These are phyloP conservation scores for Gnomoniopsis smithogilvyi DNA, from an alignment of 2,329 filamentous ascomycete species.

Conservation along the genomic window DNA sequence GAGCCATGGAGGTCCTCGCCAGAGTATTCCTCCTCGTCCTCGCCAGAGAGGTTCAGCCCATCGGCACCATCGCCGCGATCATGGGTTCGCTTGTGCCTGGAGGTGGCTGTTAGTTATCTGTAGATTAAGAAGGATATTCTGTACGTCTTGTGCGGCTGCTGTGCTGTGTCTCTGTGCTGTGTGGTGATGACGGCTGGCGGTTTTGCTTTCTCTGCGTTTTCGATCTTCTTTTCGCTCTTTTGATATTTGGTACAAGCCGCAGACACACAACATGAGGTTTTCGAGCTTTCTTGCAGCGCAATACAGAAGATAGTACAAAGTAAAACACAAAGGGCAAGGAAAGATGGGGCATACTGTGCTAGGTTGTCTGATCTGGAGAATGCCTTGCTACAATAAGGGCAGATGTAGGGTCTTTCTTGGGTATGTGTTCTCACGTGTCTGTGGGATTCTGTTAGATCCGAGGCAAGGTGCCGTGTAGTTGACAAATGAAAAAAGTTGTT, in stretches of 20 bases:
- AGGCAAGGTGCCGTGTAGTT: conserved; percentile 32
- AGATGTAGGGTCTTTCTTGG: conserved; percentile 97
- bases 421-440: conserved; percentile 99
- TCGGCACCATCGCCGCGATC: conserved; percentile 63
- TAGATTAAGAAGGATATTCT: conserved; percentile 10
- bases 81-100: conserved; percentile 79
- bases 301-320: conserved; percentile 29
- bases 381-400: conserved; percentile 96
- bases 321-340: conserved; percentile 27
- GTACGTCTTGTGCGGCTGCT: conserved; percentile 28
- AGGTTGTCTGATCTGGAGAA: conserved; percentile 99
- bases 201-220: conserved; percentile 25
- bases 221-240: conserved; percentile 22
- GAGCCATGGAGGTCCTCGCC: conserved; percentile 83
- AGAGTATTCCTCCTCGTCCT: conserved; percentile 78
- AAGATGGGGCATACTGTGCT: conserved; percentile 72
- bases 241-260: conserved; percentile 30
- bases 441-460: conserved; percentile 47
- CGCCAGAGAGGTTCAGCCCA: conserved; percentile 65
- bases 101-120: conserved; percentile 39
- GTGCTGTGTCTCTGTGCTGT: conserved; percentile 31
- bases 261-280: conserved; percentile 40
- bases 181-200: conserved; percentile 31
- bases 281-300: conserved; percentile 24
- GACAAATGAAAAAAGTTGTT: conserved; percentile 38